Base-by-base conservation (phyloP, 78 protist species). In the Dictyostelium discoideum region DNA sequence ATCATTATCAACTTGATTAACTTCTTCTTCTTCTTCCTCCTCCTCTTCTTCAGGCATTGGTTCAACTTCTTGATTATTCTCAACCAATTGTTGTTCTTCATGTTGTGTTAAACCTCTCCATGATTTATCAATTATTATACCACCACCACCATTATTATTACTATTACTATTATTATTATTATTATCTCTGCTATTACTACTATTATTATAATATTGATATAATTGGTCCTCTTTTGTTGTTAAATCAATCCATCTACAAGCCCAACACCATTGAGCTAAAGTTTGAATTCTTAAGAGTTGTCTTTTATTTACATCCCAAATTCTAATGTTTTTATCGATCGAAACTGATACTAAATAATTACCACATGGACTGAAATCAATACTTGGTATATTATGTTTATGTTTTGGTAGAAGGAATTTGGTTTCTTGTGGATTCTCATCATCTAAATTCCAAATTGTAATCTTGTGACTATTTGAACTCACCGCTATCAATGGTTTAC, bases 251-350 rank as follows among this genome's bases (percentile, higher is more conserved):
- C 86, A 90, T 4, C 87, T n/a, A 29, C 94, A 90, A 3, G 72
- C 87, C 94, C 94, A 90, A n/a, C 88, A 85, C 94, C 94, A 90
- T 46, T 90, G 94, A 26, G 88, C 54, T 3, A 90, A 50, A 7
- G 29, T 39, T 32, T 40, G 26, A 76, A 82, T 82, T 32, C 82
- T 24, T 3, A 90, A 3, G 13, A 85, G 29, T 69, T 37, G 37
- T 50, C 74, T 57, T 20, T 22, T 72, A 11, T 90, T 50, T 26
- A 90, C 57, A 90, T 90, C 94, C 94, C 94, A 90, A 20, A 90
- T 50, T 13, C 87, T 11, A 37, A 90, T 69, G 16, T 48, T 65
- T 82, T 90, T 90, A 50, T 90, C 94, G 48, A 90, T 82, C 14
- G 76, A 69, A 1, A 90, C 65, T 1, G 94, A 90, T 20, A 90